Conservation (phyloP, 768 basidiomycete species). For the Boletus rex-veris region DNA sequence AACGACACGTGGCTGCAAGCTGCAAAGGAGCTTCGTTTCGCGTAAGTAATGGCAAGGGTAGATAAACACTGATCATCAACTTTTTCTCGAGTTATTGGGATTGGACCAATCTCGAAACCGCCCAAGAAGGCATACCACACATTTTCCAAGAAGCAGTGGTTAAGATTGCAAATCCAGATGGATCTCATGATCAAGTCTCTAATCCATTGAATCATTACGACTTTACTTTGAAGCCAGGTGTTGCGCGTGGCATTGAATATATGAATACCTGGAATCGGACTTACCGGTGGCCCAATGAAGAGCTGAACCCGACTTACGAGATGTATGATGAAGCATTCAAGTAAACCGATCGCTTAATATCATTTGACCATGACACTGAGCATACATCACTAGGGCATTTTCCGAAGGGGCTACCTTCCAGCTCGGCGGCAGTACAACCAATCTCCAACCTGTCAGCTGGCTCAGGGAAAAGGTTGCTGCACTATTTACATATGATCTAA, state of each 20-base stretch:
- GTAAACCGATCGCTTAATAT: neutral
- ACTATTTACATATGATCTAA: slow-evolving; percentile 17
- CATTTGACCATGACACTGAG: neutral
- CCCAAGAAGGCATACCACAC: neutral
- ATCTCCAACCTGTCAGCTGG: slow-evolving; percentile 6
- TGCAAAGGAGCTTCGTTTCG: slow-evolving; percentile 13
- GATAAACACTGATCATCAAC: neutral
- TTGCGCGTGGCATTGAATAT: neutral
- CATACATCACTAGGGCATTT: neutral
- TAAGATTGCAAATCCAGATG: neutral
- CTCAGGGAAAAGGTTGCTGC: slow-evolving; percentile 14
- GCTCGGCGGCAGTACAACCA: neutral
- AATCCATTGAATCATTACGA: slow-evolving; percentile 10
- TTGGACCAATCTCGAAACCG: slow-evolving; percentile 6
- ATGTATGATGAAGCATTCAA: slow-evolving; percentile 5
- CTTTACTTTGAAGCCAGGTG: neutral
- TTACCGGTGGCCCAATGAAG: slow-evolving; percentile 11
- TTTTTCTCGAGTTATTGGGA: slow-evolving; percentile 10
- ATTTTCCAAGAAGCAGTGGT: neutral
- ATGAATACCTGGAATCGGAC: slow-evolving; percentile 8
- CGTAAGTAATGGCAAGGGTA: slow-evolving; percentile 3
- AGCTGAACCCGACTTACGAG: neutral
- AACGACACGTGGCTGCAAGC: slow-evolving; percentile 8
- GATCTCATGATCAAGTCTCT: neutral
- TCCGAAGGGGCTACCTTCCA: neutral